These are phyloP conservation scores for Tolypocladium pustulatum DNA, from an alignment of 2,329 filamentous ascomycete genomes.

Conservation along the genomic window DNA sequence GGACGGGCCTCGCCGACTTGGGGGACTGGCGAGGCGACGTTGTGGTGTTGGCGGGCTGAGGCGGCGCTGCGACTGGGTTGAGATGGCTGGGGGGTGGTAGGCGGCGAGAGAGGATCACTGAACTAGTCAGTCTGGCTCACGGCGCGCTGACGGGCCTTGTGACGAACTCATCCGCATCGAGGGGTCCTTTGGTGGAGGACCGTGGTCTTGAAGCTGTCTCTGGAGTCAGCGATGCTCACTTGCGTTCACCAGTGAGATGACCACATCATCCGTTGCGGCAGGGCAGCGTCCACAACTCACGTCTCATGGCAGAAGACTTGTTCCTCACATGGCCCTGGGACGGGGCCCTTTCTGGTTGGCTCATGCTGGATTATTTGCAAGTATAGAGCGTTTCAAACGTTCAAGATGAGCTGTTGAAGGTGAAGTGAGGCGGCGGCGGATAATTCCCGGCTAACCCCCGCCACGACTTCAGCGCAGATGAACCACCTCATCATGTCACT, in stretches of 20 bases:
- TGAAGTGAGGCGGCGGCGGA: neutral
- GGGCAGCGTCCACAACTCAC: constrained; percentile 1
- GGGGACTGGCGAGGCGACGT: constrained; percentile 13
- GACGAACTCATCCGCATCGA: constrained; percentile 6
- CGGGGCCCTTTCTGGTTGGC: neutral
- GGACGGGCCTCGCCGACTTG: constrained; percentile 12
- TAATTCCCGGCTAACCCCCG: neutral
- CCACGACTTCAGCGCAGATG: neutral
- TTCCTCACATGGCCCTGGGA: constrained; percentile 3
- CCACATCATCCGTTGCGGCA: neutral
- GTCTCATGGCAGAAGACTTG: constrained; percentile 4
- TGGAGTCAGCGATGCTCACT: neutral
- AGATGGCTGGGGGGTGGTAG: constrained; percentile 5
- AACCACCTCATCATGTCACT: neutral
- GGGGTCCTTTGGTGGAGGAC: constrained; percentile 6
- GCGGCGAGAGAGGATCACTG: constrained; percentile 3
- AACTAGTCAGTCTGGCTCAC: neutral
- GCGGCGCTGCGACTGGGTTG: neutral
- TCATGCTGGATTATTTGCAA: neutral
- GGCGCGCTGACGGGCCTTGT: too few relatives aligned
- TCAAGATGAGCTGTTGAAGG: neutral
- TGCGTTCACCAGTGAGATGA: neutral
- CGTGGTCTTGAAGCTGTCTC: constrained; percentile 7
- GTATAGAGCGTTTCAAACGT: neutral
- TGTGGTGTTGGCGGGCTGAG: constrained; percentile 12